Evolutionary conservation across 2,329 filamentous ascomycete species (phyloP), one percentile per base, ranked within the genome.

Genomic region (Phaeosphaeria sp.): DNA sequence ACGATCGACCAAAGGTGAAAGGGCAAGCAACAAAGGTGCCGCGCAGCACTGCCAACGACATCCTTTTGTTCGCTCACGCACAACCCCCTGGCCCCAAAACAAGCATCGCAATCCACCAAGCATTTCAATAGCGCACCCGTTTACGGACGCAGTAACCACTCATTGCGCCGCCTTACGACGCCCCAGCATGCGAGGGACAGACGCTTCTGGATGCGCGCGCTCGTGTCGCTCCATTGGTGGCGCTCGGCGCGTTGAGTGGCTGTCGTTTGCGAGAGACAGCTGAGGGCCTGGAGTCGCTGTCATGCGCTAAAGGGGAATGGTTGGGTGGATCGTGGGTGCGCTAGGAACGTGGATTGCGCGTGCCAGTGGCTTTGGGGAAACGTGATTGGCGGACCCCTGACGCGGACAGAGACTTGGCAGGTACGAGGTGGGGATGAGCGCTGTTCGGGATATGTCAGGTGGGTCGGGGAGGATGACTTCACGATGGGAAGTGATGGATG

Each of bases 341-440:
- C 17, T 33, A 20, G 30, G 21, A 25, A 13, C 36, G 21, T 48
- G 30, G n/a, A 15, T 46, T 24, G 50, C 18, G 50, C 25, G n/a
- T 27, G 9, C 21, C 17, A 39, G 17, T 17, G 43, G 11, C 6
- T 7, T 21, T 33, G 18, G 15, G 20, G n/a, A 33, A 21, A 17
- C 8, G n/a, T 53, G 51, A 53, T 53, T 53, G 51, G 51, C 7
- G 48, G 44, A 21, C 51, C 51, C 51, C 44, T 53, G 51, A 53
- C 2, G 22, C 45, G 24, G n/a, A 30, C 9, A 24, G 43, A 18
- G 20, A 21, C 51, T 53, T 53, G 51, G 51, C 51, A 53, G 51
- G 51, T 42, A 53, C 44, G 21, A 20, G 51, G 42, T 44, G 42
- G 42, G 40, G 42, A 44, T 39, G 8, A 8, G 25, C 5, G 5